Base-by-base conservation (phyloP, 2,329 filamentous ascomycete genomes). In the Beauveria medogensis region DNA sequence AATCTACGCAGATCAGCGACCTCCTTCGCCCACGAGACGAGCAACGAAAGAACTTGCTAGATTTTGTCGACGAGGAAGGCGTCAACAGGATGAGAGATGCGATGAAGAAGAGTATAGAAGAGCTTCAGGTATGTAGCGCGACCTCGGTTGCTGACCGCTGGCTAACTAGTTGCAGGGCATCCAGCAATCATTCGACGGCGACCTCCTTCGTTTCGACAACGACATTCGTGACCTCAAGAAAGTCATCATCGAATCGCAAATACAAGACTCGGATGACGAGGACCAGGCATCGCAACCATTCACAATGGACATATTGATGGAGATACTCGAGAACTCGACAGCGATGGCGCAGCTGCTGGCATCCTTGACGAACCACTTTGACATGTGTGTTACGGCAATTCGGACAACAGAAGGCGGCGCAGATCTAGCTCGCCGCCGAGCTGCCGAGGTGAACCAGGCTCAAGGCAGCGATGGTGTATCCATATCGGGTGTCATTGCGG, bases 341-440 rank as follows among this genome's bases (percentile, higher is more conserved):
- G 85, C 87, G 67, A 93, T 95, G 86, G 93, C 92, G 5, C 81
- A 87, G 61, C 81, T 91, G 5, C 82, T 97, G 2, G 84, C 91
- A 61, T 91, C 89, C 1, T 78, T 97, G 4, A 92, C 91, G 8
- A 84, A 83, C 28, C 93, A 97, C 74, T 97, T 96, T 71, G 93
- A 97, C 72, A 84, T 96, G 65, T 97, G 93, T 72, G 90, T 96
- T 16, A 93, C 88, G 1, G 93, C 93, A 1, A 88, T 97, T 48
- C 90, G 92, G 63, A 91, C 93, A 55, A 97, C 92, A 3, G 92
- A 96, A 75, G 89, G 89, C 34, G 89, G 87, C 5, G 85, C 86
- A 14, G 88, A 85, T 5, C 78, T 87, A 51, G 88, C 87, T 6
- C 83, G 86, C 12, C 82, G 83, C 55, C 88, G 85, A 64, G 88